These are phyloP conservation scores for Leccinum truebloodii DNA, from an alignment of 768 basidiomycete species.

Conservation along the genomic window DNA sequence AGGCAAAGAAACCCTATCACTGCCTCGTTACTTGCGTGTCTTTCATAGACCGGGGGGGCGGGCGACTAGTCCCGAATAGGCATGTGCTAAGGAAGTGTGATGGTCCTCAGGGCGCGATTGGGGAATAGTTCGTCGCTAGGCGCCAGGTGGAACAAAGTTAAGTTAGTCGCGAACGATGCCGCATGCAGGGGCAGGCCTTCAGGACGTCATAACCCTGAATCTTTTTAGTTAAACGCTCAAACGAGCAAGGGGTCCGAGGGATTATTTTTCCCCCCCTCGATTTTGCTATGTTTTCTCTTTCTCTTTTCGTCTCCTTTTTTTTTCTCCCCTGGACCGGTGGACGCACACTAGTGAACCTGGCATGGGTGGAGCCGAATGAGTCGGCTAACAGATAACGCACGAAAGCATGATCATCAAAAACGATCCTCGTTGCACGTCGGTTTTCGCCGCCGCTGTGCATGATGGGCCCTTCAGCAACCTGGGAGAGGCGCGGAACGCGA, in stretches of 20 bases:
- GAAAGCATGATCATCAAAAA: constrained; percentile 5
- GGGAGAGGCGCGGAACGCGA: constrained; percentile 10
- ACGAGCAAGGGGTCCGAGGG: constrained; percentile 10
- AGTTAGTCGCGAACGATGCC: constrained; percentile 14
- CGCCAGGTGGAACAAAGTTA: constrained; percentile 26
- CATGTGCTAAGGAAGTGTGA: constrained; percentile 19
- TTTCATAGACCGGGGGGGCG: constrained; percentile 6
- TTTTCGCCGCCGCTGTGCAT: constrained; percentile 11
- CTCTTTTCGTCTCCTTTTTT: not conserved
- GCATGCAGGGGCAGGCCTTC: not conserved
- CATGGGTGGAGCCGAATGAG: constrained; percentile 7
- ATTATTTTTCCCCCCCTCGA: not conserved
- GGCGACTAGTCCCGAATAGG: constrained; percentile 14
- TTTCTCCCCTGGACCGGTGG: not conserved
- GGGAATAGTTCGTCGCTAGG: not conserved
- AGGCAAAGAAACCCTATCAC: constrained; percentile 14
- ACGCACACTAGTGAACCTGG: not conserved
- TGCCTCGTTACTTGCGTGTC: constrained; percentile 20
- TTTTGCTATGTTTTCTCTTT: not conserved
- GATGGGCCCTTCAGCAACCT: constrained; percentile 11
- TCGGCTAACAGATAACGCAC: constrained; percentile 11
- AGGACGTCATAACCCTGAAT: constrained; percentile 31
- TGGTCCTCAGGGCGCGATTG: constrained; percentile 11
- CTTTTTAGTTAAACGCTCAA: constrained; percentile 15
- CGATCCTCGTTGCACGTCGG: constrained; percentile 3